These are phyloP conservation scores for Fusarium sp. DNA, from an alignment of 2,329 filamentous ascomycete genomes.

Conservation along the genomic window DNA sequence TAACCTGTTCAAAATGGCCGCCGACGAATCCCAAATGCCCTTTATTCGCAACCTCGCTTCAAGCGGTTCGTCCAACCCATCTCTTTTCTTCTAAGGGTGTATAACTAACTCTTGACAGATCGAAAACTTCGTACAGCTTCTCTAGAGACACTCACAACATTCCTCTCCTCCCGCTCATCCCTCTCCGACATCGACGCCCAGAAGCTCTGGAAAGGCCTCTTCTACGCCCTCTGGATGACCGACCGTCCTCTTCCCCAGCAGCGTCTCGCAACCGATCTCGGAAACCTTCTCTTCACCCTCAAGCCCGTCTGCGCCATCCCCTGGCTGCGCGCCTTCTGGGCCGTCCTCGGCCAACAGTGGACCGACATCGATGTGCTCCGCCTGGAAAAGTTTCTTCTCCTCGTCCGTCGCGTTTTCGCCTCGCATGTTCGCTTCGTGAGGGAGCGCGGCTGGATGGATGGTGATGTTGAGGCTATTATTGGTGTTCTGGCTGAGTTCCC, in stretches of 20 bases:
- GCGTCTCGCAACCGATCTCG: slow-evolving; percentile 80
- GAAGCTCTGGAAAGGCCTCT: slow-evolving; percentile 95
- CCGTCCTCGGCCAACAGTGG: slow-evolving; percentile 76
- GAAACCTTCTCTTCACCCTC: slow-evolving; percentile 70
- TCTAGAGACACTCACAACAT: slow-evolving; percentile 79
- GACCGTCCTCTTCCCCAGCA: slow-evolving; percentile 91
- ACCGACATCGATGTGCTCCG: slow-evolving; percentile 79
- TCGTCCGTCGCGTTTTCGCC: slow-evolving; percentile 82
- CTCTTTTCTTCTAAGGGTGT: neutral
- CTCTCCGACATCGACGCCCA: slow-evolving; percentile 78
- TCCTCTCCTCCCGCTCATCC: slow-evolving; percentile 71
- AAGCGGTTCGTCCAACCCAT: slow-evolving; percentile 71
- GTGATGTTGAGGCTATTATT: slow-evolving; percentile 45
- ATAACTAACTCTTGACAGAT: slow-evolving; percentile 62
- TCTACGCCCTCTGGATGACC: slow-evolving; percentile 94
- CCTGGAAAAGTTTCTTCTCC: slow-evolving; percentile 92
- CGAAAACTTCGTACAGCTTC: slow-evolving; percentile 81
- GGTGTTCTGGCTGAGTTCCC: slow-evolving; percentile 47
- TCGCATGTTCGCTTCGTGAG: slow-evolving; percentile 68
- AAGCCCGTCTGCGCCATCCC: slow-evolving; percentile 56
- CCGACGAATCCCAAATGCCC: slow-evolving; percentile 65
- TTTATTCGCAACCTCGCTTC: slow-evolving; percentile 88
- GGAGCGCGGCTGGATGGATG: slow-evolving; percentile 52
- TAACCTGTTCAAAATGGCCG: slow-evolving; percentile 34
- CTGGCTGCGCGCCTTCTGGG: slow-evolving; percentile 76